These are phyloP conservation scores for Lachancea meyersii DNA, from an alignment of 805 yeast species.

Conservation along the genomic window DNA sequence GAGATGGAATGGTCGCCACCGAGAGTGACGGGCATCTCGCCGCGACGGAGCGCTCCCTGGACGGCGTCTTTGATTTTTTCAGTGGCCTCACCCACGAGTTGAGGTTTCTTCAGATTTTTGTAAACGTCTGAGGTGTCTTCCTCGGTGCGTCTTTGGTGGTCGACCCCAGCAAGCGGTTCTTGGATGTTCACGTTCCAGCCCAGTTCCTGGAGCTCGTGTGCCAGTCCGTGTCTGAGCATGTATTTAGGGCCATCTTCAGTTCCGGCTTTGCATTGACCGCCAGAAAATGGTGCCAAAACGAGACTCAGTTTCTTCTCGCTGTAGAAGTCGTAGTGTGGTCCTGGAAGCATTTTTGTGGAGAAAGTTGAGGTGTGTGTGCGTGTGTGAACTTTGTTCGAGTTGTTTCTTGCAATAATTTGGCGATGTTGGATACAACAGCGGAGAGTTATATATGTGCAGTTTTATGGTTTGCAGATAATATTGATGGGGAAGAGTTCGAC, in stretches of 20 bases:
- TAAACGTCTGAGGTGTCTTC: conserved; percentile 47
- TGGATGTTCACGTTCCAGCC: conserved; percentile 62
- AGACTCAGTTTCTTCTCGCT: conserved; percentile 47
- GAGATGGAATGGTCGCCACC: conserved; percentile 99
- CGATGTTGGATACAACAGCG: too few species aligned
- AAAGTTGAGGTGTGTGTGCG: not conserved
- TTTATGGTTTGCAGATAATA: too few species aligned
- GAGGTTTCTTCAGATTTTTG: conserved; percentile 61
- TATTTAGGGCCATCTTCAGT: conserved; percentile 92
- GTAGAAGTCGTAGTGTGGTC: conserved; percentile 46
- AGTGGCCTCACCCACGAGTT: conserved; percentile 69
- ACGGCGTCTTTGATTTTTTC: conserved; percentile 58
- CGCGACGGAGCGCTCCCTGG: conserved; percentile 40
- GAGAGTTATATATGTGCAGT: too few species aligned
- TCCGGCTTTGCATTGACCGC: conserved; percentile 92
- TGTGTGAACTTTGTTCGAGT: not conserved
- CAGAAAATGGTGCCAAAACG: conserved; percentile 86
- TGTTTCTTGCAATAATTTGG: too few species aligned
- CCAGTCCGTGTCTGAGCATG: conserved; percentile 65
- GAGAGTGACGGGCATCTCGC: conserved; percentile 67
- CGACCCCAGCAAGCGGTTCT: conserved; percentile 48
- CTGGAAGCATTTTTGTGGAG: conserved; percentile 4
- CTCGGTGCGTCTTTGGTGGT: conserved; percentile 38
- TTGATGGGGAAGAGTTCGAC: too few species aligned
- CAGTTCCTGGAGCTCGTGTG: conserved; percentile 51